These are phyloP conservation scores for Madurella mycetomatis DNA, from an alignment of 2,329 filamentous ascomycete species.

Conservation along the genomic window DNA sequence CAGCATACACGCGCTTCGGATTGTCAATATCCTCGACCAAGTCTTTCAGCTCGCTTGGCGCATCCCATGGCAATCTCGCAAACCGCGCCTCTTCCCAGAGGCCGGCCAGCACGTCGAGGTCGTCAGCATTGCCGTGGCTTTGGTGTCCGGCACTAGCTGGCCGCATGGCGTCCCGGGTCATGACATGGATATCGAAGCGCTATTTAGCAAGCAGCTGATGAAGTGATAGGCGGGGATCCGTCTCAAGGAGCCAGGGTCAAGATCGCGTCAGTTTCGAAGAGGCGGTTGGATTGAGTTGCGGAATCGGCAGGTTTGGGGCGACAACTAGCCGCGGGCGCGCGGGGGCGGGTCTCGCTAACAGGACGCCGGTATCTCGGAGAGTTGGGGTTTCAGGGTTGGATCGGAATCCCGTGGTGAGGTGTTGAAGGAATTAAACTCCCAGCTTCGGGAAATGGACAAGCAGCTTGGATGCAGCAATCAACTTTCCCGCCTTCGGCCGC, in stretches of 20 bases:
- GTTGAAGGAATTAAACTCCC: neutral
- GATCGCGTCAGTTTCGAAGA: neutral
- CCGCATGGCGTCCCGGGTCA: constrained; percentile 45
- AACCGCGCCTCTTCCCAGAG: constrained; percentile 61
- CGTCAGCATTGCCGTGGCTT: constrained; percentile 30
- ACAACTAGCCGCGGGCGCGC: too few relatives aligned
- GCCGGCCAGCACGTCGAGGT: constrained; percentile 49
- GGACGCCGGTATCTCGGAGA: too few relatives aligned
- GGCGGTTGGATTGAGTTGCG: neutral
- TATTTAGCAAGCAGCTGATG: neutral
- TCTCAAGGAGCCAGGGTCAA: neutral
- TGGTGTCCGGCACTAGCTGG: constrained; percentile 30
- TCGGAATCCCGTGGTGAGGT: neutral
- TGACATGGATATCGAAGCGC: constrained; percentile 35
- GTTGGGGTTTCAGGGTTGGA: neutral
- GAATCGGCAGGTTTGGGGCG: too few relatives aligned
- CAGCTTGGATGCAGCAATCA: constrained; percentile 2
- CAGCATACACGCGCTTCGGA: constrained; percentile 55
- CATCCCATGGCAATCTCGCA: constrained; percentile 55
- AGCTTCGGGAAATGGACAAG: neutral
- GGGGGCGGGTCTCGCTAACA: too few relatives aligned
- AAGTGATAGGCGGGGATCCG: neutral
- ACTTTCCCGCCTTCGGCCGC: constrained; percentile 8
- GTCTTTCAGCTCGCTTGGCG: constrained; percentile 53
- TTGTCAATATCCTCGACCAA: constrained; percentile 57